Evolutionary conservation across 1,284 basidiomycete genomes (phyloP).

Genomic region (Peniophora sp.): DNA sequence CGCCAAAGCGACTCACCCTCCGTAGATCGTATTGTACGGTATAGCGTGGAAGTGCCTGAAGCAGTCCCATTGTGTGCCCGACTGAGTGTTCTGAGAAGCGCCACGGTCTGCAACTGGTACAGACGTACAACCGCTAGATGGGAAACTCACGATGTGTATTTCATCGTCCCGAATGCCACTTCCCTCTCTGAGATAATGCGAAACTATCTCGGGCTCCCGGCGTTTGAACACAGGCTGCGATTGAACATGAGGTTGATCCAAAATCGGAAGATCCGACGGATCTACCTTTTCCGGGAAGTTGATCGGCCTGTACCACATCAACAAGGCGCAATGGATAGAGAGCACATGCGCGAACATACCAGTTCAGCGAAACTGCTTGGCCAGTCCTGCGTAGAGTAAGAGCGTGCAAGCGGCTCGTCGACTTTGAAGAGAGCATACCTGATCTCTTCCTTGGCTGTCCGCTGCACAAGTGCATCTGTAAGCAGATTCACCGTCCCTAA

Average conservation of each 20-base stretch:
- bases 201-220: conserved; percentile 43
- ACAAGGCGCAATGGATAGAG: conserved; percentile 1
- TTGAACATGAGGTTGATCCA: background rate
- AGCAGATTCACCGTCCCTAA: conserved; percentile 66
- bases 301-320: conserved; percentile 41
- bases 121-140: too few species aligned
- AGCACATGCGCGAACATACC: conserved; percentile 29
- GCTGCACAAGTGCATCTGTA: conserved; percentile 54
- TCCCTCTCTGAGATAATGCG: conserved; percentile 17
- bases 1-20: conserved; percentile 35
- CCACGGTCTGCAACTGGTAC: too few species aligned
- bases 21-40: conserved; percentile 53
- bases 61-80: conserved; percentile 72
- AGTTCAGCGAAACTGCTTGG: conserved; percentile 48
- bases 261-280: background rate
- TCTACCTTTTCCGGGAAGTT: conserved; percentile 57
- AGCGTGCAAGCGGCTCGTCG: background rate
- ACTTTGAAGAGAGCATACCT: conserved; percentile 29
- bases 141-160: conserved; percentile 50
- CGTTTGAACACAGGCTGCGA: conserved; percentile 50
- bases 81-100: conserved; percentile 71
- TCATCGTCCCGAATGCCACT: conserved; percentile 43
- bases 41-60: conserved; percentile 52
- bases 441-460: conserved; percentile 57
- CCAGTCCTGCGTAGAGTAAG: background rate